phyloP scores from a whole-genome alignment of 805 yeast species.

The Dipodascopsis tothii region DNA sequence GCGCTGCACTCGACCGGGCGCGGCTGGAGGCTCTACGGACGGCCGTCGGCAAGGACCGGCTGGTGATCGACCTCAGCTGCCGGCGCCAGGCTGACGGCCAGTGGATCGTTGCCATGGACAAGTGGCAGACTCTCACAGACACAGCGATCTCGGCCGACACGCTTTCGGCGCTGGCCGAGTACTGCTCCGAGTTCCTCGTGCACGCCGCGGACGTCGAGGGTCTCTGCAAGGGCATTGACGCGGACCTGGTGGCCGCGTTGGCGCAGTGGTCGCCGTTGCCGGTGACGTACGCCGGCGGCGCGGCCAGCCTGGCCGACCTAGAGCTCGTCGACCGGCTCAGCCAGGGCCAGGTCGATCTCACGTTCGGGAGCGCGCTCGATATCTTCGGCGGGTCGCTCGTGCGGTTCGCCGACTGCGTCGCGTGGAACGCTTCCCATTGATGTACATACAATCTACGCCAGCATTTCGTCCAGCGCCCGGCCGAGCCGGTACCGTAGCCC shows the following conservation, averaged over 20 bases:
- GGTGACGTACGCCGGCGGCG: slow-evolving; percentile 96
- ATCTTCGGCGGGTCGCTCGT: slow-evolving; percentile 88
- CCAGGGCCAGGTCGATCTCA: slow-evolving; percentile 77
- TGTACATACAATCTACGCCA: neutral
- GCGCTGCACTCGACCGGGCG: slow-evolving; percentile 44
- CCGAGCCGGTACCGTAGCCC: neutral
- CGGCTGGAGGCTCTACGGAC: slow-evolving; percentile 47
- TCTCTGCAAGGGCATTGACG: slow-evolving; percentile 85
- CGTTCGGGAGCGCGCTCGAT: slow-evolving; percentile 88
- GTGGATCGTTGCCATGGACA: slow-evolving; percentile 97
- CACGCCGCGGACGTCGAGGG: slow-evolving; percentile 99
- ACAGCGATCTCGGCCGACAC: slow-evolving; percentile 37
- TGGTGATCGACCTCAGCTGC: slow-evolving; percentile 68
- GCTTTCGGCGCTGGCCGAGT: slow-evolving; percentile 47
- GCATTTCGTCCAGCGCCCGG: neutral
- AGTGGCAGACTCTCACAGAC: slow-evolving; percentile 88
- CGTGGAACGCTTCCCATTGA: slow-evolving; percentile 52
- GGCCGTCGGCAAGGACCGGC: slow-evolving; percentile 52
- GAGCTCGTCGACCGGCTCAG: slow-evolving; percentile 59
- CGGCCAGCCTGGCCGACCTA: slow-evolving; percentile 64
- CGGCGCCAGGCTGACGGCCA: slow-evolving; percentile 28
- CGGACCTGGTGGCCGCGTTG: slow-evolving; percentile 58
- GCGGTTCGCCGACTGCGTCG: slow-evolving; percentile 62
- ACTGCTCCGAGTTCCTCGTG: slow-evolving; percentile 79
- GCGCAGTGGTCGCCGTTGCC: slow-evolving; percentile 75